Percentiles rank a stretch among this genome's conserved stretches.
phyloP scores from a whole-genome alignment of 1,139 yeast species.

The Dujonia santamariae region DNA sequence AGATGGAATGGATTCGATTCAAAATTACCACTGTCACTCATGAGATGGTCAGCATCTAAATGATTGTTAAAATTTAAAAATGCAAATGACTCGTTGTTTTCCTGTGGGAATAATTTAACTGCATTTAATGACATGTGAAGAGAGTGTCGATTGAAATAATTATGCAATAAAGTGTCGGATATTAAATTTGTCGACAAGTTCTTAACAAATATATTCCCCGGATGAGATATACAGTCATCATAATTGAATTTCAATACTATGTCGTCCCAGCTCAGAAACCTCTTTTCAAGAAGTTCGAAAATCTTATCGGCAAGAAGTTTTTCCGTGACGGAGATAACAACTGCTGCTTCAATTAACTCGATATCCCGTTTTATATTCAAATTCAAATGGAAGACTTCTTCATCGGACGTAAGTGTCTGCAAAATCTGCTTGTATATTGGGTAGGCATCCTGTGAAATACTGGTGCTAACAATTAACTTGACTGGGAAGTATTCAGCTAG shows the following conservation, averaged over 20 bases:
- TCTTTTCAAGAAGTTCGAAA: slow-evolving; percentile 1
- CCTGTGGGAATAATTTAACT: slow-evolving; percentile 25
- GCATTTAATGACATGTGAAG: slow-evolving; percentile 25
- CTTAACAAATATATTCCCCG: slow-evolving; percentile 62
- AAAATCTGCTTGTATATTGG: slow-evolving; percentile 2
- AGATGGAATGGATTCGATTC: slow-evolving; percentile 35
- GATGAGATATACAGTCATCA: slow-evolving; percentile 54
- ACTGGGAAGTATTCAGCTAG: slow-evolving; percentile 4
- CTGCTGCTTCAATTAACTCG: neutral
- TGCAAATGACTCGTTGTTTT: slow-evolving; percentile 26
- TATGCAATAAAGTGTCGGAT: slow-evolving; percentile 16
- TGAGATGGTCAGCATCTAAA: slow-evolving; percentile 33
- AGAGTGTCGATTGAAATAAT: slow-evolving; percentile 24
- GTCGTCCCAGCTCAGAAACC: neutral
- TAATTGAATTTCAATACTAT: slow-evolving; percentile 17
- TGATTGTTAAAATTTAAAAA: slow-evolving; percentile 35
- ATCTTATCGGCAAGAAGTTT: slow-evolving; percentile 4
- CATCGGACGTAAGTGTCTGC: neutral
- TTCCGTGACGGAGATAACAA: slow-evolving; percentile 2
- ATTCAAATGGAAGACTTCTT: slow-evolving; percentile 5
- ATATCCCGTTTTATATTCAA: slow-evolving; percentile 2
- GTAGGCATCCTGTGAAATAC: neutral
- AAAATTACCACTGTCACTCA: slow-evolving; percentile 12
- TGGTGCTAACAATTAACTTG: slow-evolving; percentile 1
- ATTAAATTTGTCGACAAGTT: slow-evolving; percentile 28